These are phyloP conservation scores for Xylaria digitata DNA, from an alignment of 2,329 filamentous ascomycete genomes.

Conservation along the genomic window DNA sequence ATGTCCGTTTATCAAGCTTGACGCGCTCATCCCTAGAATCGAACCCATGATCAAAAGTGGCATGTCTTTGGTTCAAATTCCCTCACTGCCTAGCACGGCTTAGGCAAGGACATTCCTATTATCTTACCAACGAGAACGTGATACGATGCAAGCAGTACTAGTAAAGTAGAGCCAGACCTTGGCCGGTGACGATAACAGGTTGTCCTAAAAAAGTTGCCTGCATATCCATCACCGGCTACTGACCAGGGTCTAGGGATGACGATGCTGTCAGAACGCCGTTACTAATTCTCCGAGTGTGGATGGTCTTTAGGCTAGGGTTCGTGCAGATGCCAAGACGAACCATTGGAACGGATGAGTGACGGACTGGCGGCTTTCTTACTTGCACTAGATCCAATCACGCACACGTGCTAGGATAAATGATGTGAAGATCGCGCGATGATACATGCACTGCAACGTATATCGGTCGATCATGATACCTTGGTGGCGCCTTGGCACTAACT, in stretches of 20 bases:
- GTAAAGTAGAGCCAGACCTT: background rate
- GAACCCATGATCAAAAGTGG: background rate
- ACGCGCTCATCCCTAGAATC: background rate
- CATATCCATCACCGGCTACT: background rate
- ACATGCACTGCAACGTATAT: background rate
- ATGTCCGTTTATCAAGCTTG: constrained; percentile 16
- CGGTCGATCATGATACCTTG: constrained; percentile 5
- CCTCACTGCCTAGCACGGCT: background rate
- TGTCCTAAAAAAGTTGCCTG: constrained; percentile 2
- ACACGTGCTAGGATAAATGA: background rate
- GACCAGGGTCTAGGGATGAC: background rate
- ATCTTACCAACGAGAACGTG: background rate
- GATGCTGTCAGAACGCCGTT: constrained; percentile 7
- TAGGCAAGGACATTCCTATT: no score
- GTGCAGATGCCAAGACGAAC: constrained; percentile 26
- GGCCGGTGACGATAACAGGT: background rate
- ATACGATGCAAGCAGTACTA: background rate
- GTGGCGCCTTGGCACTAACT: no score
- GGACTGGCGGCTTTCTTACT: background rate
- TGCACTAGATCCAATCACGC: background rate
- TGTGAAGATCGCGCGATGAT: background rate
- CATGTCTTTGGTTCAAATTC: background rate
- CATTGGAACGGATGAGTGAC: constrained; percentile 4
- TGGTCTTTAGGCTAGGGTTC: constrained; percentile 4
- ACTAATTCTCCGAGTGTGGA: constrained; percentile 15